Evolutionary conservation across 495 filamentous ascomycete species (phyloP).

Genomic region (Aspergillus steynii): DNA sequence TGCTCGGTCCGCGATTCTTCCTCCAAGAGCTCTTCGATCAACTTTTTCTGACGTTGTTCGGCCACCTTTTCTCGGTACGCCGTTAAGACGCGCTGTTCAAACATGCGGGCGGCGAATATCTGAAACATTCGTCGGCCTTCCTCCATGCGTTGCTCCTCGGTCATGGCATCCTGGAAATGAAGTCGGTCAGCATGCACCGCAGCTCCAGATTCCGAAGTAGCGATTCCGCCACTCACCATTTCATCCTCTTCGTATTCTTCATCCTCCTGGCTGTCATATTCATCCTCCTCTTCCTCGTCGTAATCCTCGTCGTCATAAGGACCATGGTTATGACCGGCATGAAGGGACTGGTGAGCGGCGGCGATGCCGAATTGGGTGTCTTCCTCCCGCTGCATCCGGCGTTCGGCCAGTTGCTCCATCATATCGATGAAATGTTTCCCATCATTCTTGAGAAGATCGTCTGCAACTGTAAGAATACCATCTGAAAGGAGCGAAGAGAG

Average conservation of each 20-base stretch:
- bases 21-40: constrained; percentile 88
- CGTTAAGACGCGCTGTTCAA: constrained; percentile 95
- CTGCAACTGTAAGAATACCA: constrained; percentile 96
- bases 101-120: constrained; percentile 99
- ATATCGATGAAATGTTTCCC: constrained; percentile 99
- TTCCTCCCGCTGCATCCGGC: constrained; percentile 94
- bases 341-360: constrained; percentile 59
- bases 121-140: constrained; percentile 99
- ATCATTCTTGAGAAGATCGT: constrained; percentile 97
- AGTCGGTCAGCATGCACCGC: constrained; percentile 30
- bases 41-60: constrained; percentile 83
- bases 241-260: constrained; percentile 85
- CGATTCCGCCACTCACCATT: constrained; percentile 53
- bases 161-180: constrained; percentile 79
- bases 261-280: constrained; percentile 85
- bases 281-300: constrained; percentile 80
- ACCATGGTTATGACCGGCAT: constrained; percentile 62
- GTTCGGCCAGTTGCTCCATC: constrained; percentile 99
- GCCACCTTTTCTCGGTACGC: constrained; percentile 97
- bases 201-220: constrained; percentile 3
- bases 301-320: constrained; percentile 74
- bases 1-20: constrained; percentile 73
- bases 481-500: constrained; percentile 53
- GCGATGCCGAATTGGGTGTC: constrained; percentile 72
- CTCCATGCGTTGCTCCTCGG: constrained; percentile 98